Base-by-base conservation (phyloP, 148 eudicot genomes). In the Polygonum aviculare region DNA sequence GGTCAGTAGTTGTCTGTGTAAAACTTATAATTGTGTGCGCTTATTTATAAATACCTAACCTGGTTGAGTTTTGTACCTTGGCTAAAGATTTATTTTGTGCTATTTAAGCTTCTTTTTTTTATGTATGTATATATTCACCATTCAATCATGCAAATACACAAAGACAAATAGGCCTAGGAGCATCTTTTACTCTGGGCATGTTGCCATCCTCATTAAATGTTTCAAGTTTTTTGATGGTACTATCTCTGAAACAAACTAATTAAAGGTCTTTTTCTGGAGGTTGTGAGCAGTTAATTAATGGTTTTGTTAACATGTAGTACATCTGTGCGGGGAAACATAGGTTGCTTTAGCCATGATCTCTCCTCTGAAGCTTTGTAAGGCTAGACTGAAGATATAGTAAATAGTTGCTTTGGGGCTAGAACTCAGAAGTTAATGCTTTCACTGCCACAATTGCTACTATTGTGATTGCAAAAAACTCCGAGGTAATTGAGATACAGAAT, bases 1-100 rank as follows among this genome's bases (percentile, higher is more conserved):
- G 98, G 98, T 72, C 15, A 67, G 72, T 67, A 36, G 21, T 92
- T 79, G 78, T 77, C 81, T 4, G 9, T 54, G 19, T 21, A 19
- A 7, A 63, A 41, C 38, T 7, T 67, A 36, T 67, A 67, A 36
- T 21, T 0, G 9, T 38, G 40, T 63, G 7, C 2, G 3, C 21
- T 35, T 67, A 10, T 38, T 67, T 67, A 38, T 67, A 11, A 38
- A 15, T 7, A 45, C 45, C 5, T 14, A 22, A 4, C 19, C 12
- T 69, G 33, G 2, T 50, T 65, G 36, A 26, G 44, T 36, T 8
- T 18, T 35, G 4, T 19, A 67, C 12, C 12, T 35, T 67, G 72
- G 72, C 19, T 12, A 1, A 36, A 67, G 16, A 35, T 16, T 35
- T 67, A 67, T 4, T 4, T 7, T 45, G 38, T 36, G 44, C n/a